Base-by-base conservation (phyloP, 306 rosid genomes). In the Cicer bijugum region DNA sequence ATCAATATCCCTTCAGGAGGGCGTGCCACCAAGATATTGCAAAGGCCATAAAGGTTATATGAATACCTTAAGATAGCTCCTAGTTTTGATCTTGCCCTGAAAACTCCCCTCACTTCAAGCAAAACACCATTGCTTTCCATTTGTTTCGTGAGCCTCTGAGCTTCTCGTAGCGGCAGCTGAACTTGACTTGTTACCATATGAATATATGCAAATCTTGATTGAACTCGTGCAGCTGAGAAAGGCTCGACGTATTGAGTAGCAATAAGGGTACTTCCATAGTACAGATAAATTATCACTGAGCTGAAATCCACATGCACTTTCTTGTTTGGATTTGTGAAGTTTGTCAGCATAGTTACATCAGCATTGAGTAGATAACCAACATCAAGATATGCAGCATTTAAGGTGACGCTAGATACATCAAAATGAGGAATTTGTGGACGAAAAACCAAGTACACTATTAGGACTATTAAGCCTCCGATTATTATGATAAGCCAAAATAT, bases 341-440 rank as follows among this genome's bases (percentile, higher is more conserved):
- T 91, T 53, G 90, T 88, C 6, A 95, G 87, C 56, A 95, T 9
- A 3, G 92, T 87, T n/a, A 90, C 4, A 76, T 95, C 97, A 9
- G 97, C 99, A 48, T 95, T 91, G 33, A 95, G 97, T 14, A 91
- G 84, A 75, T 91, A 83, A 0, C 99, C 99, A 87, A 86, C 72
- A 85, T 95, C 99, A 6, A 95, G 96, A 71, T 95, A 95, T 2
- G 99, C 99, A 57, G 96, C 93, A 45, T 90, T 90, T 3, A 95
- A 78, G 10, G 86, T 82, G 19, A 81, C 96, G 8, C 86, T 9
- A 1, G 97, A 71, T n/a, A 95, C 74, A 1, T 91, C 88, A 35
- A 95, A 91, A 20, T 76, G 82, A 3, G 97, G 99, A 69, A 80
- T 85, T 53, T 85, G 88, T 1, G 99, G 99, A 0, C 97, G 97